Conservation (phyloP, 805 yeast genomes). For the Saturnispora halmiae region DNA sequence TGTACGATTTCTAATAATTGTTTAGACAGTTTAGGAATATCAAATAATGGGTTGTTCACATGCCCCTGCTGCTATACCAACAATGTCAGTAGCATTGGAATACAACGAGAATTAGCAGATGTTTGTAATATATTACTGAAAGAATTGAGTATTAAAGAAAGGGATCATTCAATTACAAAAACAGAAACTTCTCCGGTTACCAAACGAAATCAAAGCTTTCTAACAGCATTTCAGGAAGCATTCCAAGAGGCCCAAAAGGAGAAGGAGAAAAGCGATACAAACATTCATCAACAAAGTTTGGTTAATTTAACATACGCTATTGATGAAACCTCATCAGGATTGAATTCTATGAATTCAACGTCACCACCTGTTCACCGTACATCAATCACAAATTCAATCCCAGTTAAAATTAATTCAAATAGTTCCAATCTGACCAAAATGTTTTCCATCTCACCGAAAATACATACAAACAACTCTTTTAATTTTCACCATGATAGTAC, state of each 20-base stretch:
- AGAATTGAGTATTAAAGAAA: no score
- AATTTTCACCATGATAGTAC: not conserved
- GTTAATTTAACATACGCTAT: no score
- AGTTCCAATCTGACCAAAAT: slow-evolving; percentile 16
- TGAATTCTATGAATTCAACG: slow-evolving; percentile 11
- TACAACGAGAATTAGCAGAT: not conserved
- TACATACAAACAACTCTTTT: no score
- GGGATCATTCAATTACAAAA: not conserved
- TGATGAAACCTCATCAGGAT: not conserved
- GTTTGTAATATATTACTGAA: not conserved
- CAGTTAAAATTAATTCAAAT: slow-evolving; percentile 18
- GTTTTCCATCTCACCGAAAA: not conserved
- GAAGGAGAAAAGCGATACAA: not conserved
- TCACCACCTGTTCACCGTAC: no score
- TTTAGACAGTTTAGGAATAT: slow-evolving; percentile 13
- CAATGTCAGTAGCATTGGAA: not conserved
- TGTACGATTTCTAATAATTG: slow-evolving; percentile 31
- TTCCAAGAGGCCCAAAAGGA: slow-evolving; percentile 23
- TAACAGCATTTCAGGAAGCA: slow-evolving; percentile 31
- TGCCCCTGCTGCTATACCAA: slow-evolving; percentile 3
- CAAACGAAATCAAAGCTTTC: slow-evolving; percentile 20
- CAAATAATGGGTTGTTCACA: not conserved
- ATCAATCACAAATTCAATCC: no score
- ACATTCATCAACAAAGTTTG: not conserved
- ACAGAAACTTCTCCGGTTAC: not conserved